A percentile compares a stretch with the other conserved stretches of the same genome.
Conservation (phyloP, 2,329 filamentous ascomycete species). For the Piedraia hortae region DNA sequence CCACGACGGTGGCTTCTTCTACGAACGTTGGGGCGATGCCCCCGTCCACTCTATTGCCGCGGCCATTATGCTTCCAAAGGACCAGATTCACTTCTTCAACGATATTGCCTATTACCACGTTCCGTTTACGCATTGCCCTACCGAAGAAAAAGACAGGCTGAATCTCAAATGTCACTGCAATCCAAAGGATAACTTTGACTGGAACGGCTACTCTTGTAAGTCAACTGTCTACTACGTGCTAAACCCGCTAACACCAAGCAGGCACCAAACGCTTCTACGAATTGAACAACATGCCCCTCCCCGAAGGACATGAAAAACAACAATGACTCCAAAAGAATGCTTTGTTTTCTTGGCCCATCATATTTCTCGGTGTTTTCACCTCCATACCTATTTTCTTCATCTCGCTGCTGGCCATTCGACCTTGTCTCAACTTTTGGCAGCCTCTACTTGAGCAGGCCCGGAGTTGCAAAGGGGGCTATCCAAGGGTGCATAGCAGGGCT, state of each 20-base stretch:
- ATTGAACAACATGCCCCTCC: slow-evolving; percentile 53
- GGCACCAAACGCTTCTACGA: slow-evolving; percentile 73
- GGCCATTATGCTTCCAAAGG: slow-evolving; percentile 60
- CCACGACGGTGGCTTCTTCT: slow-evolving; percentile 86
- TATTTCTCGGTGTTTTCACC: slow-evolving; percentile 1
- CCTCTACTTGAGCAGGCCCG: no score
- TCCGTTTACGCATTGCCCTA: slow-evolving; percentile 92
- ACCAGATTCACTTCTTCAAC: slow-evolving; percentile 94
- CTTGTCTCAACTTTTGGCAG: slow-evolving; percentile 1
- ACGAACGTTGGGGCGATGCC: slow-evolving; percentile 93
- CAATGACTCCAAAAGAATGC: slow-evolving; percentile 8
- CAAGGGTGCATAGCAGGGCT: no score
- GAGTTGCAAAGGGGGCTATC: no score
- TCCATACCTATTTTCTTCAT: neutral
- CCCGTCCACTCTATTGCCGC: slow-evolving; percentile 96
- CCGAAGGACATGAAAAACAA: slow-evolving; percentile 47
- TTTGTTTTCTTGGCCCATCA: slow-evolving; percentile 1
- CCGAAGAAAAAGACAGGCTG: slow-evolving; percentile 54
- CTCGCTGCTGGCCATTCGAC: neutral
- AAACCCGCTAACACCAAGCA: slow-evolving; percentile 12
- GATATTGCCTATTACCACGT: slow-evolving; percentile 97
- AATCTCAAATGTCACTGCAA: slow-evolving; percentile 87
- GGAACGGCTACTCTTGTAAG: slow-evolving; percentile 95
- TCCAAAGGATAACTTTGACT: slow-evolving; percentile 92
- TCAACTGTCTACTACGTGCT: slow-evolving; percentile 4